These are phyloP conservation scores for Penicillium sp. DNA, from an alignment of 2,329 filamentous ascomycete species.

Conservation along the genomic window DNA sequence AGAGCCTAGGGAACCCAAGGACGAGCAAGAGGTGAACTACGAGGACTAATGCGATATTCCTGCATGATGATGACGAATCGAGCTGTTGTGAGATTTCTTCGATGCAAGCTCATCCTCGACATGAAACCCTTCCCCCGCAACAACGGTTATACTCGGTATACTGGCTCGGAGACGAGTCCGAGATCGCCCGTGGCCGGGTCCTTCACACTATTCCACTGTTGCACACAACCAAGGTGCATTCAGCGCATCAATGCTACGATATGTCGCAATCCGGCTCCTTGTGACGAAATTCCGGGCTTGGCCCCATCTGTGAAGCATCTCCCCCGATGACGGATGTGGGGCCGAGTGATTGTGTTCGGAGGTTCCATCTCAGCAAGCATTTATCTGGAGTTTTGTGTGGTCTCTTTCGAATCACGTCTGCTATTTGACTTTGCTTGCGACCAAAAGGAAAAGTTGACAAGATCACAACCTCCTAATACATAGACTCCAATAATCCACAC, in stretches of 20 bases:
- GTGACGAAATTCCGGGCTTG: constrained; percentile 6
- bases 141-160: neutral
- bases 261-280: neutral
- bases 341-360: neutral
- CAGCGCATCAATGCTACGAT: neutral
- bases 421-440: neutral
- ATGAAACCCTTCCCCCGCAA: neutral
- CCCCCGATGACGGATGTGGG: neutral
- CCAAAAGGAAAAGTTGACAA: constrained; percentile 18
- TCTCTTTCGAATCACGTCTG: neutral
- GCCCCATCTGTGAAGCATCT: neutral
- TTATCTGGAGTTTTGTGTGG: neutral
- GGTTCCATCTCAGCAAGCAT: neutral
- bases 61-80: neutral
- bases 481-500: constrained; percentile 5
- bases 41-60: constrained; percentile 34
- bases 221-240: neutral
- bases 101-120: neutral
- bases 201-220: neutral
- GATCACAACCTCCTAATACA: neutral
- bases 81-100: neutral
- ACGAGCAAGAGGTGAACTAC: constrained; percentile 60
- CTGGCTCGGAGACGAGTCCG: neutral
- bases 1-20: constrained; percentile 79
- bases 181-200: neutral